A percentile compares a stretch with the other conserved stretches of the same genome.
Conservation (phyloP, 192 early-diverging fungal genomes). For the Umbelopsis ramanniana region DNA sequence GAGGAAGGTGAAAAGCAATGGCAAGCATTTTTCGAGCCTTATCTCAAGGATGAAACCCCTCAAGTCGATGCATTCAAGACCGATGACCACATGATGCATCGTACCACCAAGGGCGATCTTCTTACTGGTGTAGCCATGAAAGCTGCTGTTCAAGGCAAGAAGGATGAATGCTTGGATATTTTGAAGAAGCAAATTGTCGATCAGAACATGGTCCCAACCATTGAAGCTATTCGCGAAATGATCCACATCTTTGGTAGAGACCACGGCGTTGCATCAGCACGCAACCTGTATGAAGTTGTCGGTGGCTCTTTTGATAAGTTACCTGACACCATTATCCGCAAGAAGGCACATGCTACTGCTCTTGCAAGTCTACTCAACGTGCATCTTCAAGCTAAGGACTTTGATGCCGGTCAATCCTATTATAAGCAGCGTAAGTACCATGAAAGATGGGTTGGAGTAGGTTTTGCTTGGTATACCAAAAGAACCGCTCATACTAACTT, state of each 20-base stretch:
- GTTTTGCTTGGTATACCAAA: neutral
- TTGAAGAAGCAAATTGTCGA: conserved; percentile 25
- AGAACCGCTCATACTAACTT: neutral
- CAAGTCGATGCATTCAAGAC: neutral
- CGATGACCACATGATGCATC: neutral
- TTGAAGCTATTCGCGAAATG: conserved; percentile 39
- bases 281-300: conserved; percentile 25
- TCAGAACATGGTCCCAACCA: conserved; percentile 19
- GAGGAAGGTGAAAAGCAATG: conserved; percentile 22
- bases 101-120: conserved; percentile 3
- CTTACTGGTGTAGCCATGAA: conserved; percentile 26
- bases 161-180: conserved; percentile 18
- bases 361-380: conserved; percentile 11
- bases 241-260: conserved; percentile 41
- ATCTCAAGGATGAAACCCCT: neutral
- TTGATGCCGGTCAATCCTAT: neutral
- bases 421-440: conserved; percentile 15
- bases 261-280: conserved; percentile 28
- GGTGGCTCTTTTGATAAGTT: neutral
- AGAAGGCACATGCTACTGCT: conserved; percentile 12
- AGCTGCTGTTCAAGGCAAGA: conserved; percentile 27
- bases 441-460: neutral
- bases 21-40: conserved; percentile 19
- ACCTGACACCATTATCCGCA: neutral
- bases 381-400: conserved; percentile 3